A percentile compares a stretch with the other conserved stretches of the same genome.
Conservation (phyloP, 495 filamentous ascomycete genomes). For the Trichoderma asperelloides region DNA sequence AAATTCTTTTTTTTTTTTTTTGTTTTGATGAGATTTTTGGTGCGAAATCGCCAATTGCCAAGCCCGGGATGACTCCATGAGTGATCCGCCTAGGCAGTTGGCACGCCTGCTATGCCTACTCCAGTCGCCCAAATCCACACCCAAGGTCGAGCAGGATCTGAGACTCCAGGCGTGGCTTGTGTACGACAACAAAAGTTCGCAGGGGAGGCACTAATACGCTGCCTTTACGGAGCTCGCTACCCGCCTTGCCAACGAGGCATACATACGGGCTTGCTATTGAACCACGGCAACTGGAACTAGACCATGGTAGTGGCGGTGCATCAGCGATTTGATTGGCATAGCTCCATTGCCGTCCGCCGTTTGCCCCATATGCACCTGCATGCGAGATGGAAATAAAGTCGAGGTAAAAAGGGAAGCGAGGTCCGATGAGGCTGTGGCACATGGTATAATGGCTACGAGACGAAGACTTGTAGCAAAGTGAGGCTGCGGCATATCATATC, state of each 20-base stretch:
- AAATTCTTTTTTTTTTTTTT: too few relatives aligned
- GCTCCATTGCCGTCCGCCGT: not conserved
- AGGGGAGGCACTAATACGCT: not conserved
- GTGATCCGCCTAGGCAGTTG: too few relatives aligned
- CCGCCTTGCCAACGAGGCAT: not conserved
- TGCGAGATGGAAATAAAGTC: not conserved
- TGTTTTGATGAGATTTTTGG: too few relatives aligned
- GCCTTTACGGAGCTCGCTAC: not conserved
- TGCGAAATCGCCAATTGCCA: too few relatives aligned
- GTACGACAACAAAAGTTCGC: slow-evolving; percentile 1
- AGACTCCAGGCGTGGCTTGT: not conserved
- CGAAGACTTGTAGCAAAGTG: too few relatives aligned
- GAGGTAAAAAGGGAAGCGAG: not conserved
- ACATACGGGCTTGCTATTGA: not conserved
- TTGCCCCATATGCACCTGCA: too few relatives aligned
- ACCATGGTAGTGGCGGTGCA: not conserved
- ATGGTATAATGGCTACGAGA: too few relatives aligned
- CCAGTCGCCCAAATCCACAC: not conserved
- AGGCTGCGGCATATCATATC: too few relatives aligned
- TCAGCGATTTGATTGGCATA: not conserved
- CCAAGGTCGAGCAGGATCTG: not conserved
- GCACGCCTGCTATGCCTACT: too few relatives aligned
- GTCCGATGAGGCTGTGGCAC: too few relatives aligned
- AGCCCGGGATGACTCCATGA: too few relatives aligned
- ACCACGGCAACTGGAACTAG: not conserved